Conservation (phyloP, 2,329 filamentous ascomycete species). For the Alternaria sp. region DNA sequence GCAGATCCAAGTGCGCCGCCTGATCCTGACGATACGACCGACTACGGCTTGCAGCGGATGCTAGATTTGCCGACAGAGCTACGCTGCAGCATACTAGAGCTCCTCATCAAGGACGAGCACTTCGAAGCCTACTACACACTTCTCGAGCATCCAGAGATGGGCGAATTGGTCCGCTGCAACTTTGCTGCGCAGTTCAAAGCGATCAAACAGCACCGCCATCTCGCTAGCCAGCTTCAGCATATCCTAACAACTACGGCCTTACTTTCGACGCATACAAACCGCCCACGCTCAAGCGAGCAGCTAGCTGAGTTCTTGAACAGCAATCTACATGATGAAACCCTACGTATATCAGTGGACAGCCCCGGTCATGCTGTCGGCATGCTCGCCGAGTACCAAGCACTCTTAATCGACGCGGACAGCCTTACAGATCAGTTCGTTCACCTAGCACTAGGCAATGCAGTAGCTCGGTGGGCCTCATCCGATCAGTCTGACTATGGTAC, state of each 20-base stretch:
- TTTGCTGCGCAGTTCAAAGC: not conserved
- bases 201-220: not conserved
- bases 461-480: not conserved
- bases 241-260: not conserved
- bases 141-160: not conserved
- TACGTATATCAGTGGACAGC: not conserved
- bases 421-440: not conserved
- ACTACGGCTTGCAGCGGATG: not conserved
- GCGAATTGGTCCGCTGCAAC: constrained; percentile 5
- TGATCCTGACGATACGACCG: not conserved
- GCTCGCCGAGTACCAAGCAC: not conserved
- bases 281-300: not conserved
- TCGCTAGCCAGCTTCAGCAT: constrained; percentile 1
- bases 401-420: not conserved
- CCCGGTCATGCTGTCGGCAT: not conserved
- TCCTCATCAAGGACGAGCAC: not conserved
- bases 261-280: not conserved
- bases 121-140: not conserved
- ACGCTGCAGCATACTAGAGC: not conserved
- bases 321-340: not conserved
- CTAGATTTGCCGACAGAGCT: not conserved
- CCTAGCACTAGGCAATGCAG: not conserved
- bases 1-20: not conserved
- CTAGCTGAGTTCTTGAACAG: not conserved
- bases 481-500: not conserved